Conservation (phyloP, 192 early-diverging fungal genomes). For the Gamsiella multidivaricata region DNA sequence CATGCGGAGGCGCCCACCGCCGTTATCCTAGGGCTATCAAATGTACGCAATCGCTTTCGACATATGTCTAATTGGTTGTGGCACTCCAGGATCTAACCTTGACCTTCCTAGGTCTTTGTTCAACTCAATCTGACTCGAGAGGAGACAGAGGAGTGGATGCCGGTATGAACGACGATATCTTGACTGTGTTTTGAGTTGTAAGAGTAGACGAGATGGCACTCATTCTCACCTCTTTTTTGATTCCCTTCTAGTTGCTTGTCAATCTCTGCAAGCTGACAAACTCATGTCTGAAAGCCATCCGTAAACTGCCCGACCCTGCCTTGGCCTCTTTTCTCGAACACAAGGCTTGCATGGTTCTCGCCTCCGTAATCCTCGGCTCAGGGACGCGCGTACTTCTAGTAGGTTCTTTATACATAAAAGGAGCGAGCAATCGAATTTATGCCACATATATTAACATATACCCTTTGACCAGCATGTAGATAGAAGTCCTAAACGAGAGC, state of each 20-base stretch:
- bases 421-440: too few relatives aligned
- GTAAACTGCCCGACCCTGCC: neutral
- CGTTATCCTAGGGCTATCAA: constrained; percentile 28
- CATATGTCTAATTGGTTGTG: neutral
- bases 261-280: constrained; percentile 25
- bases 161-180: constrained; percentile 1
- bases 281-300: constrained; percentile 15
- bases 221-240: neutral
- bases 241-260: constrained; percentile 3
- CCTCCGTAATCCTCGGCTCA: constrained; percentile 24
- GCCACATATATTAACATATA: too few relatives aligned
- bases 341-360: constrained; percentile 8
- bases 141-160: constrained; percentile 36
- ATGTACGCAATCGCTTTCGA: neutral
- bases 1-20: neutral
- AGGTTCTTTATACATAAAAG: neutral
- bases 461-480: constrained; percentile 19
- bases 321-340: constrained; percentile 4
- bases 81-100: neutral
- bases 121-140: constrained; percentile 24
- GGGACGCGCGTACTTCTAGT: constrained; percentile 25
- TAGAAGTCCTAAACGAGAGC: constrained; percentile 23
- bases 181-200: too few relatives aligned
- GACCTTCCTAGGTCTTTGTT: constrained; percentile 11
- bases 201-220: neutral